A percentile compares a stretch with the other conserved stretches of the same genome.
Evolutionary conservation across 2,329 filamentous ascomycete genomes (phyloP).

Genomic region (Stagonosporopsis tanaceti): DNA sequence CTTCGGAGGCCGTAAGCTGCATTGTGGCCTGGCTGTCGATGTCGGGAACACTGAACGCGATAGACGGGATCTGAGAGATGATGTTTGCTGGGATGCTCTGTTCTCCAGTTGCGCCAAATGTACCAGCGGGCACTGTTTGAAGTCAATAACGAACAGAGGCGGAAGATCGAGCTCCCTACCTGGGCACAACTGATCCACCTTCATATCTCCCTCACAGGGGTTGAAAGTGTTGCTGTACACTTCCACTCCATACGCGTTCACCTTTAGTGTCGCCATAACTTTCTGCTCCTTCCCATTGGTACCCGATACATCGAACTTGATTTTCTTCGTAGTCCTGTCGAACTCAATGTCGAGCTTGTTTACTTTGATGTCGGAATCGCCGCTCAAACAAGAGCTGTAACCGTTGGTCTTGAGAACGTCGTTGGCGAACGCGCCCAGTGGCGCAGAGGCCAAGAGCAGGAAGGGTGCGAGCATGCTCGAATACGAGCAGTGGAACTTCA

Average conservation of each 20-base stretch:
- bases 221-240: conserved; percentile 84
- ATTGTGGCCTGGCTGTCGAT: conserved; percentile 86
- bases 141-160: conserved; percentile 26
- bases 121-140: conserved; percentile 71
- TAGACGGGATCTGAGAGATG: conserved; percentile 78
- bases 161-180: conserved; percentile 58
- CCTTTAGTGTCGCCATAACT: conserved; percentile 76
- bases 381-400: conserved; percentile 74
- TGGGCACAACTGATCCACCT: conserved; percentile 80
- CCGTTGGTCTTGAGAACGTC: conserved; percentile 82
- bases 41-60: conserved; percentile 91
- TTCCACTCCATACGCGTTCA: conserved; percentile 83
- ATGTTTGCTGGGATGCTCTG: conserved; percentile 76
- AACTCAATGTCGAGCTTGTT: conserved; percentile 80
- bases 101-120: conserved; percentile 75
- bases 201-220: conserved; percentile 75
- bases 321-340: conserved; percentile 74
- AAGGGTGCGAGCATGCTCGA: conserved; percentile 50
- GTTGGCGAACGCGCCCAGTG: conserved; percentile 64
- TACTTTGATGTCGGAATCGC: conserved; percentile 69
- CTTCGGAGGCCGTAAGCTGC: conserved; percentile 70
- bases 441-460: conserved; percentile 48
- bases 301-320: conserved; percentile 85
- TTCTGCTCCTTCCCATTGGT: conserved; percentile 77
- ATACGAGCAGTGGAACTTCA: conserved; percentile 47